These are phyloP conservation scores for Anisogramma anomala DNA, from an alignment of 2,329 filamentous ascomycete species.

Conservation along the genomic window DNA sequence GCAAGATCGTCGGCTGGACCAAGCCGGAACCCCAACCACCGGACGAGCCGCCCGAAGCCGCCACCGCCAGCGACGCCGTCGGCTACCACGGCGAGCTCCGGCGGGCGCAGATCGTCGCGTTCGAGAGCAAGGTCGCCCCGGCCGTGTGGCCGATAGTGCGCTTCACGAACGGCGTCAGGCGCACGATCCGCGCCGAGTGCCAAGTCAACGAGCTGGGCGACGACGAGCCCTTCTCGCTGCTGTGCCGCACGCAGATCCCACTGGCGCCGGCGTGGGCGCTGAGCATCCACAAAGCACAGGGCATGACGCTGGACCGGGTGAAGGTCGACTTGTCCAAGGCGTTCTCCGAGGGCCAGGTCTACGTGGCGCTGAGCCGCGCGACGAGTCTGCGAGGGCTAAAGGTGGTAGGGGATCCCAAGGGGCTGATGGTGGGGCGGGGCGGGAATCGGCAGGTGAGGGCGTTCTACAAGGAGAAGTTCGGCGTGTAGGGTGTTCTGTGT, in stretches of 20 bases:
- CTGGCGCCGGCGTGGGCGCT: slow-evolving; percentile 50
- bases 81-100: background rate
- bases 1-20: slow-evolving; percentile 24
- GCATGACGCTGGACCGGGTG: slow-evolving; percentile 49
- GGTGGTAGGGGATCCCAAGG: slow-evolving; percentile 24
- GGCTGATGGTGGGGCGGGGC: slow-evolving; percentile 20
- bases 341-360: slow-evolving; percentile 48
- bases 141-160: slow-evolving; percentile 38
- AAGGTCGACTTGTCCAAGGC: slow-evolving; percentile 39
- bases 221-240: slow-evolving; percentile 31
- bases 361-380: slow-evolving; percentile 51
- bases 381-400: slow-evolving; percentile 37
- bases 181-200: slow-evolving; percentile 40
- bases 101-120: slow-evolving; percentile 16
- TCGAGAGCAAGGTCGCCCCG: slow-evolving; percentile 26
- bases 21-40: too few relatives aligned
- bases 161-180: slow-evolving; percentile 36
- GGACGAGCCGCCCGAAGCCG: background rate
- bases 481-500: slow-evolving; percentile 1
- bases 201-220: slow-evolving; percentile 35
- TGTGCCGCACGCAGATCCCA: slow-evolving; percentile 49
- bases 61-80: background rate
- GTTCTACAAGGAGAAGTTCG: slow-evolving; percentile 26
- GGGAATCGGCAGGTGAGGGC: slow-evolving; percentile 24
- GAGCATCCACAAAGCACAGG: slow-evolving; percentile 52